phyloP scores from a whole-genome alignment of 306 rosid genomes.

The Carpinus fangiana region DNA sequence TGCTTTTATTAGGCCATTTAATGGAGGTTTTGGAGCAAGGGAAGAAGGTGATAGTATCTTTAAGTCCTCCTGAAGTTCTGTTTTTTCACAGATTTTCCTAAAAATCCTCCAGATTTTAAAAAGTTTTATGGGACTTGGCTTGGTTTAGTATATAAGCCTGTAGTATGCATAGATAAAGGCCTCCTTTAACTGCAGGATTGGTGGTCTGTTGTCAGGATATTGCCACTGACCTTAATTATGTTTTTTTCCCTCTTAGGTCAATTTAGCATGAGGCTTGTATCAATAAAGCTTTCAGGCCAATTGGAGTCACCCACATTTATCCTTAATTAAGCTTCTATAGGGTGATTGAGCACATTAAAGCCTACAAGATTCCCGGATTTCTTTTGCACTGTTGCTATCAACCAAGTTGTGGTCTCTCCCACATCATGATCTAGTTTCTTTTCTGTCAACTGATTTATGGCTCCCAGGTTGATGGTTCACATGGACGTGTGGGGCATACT shows the following conservation, averaged over 20 bases:
- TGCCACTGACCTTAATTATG: not conserved
- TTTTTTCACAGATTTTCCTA: not conserved
- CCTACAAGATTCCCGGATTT: not conserved
- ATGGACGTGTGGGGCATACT: not conserved
- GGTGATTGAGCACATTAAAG: not conserved
- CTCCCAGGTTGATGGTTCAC: not conserved
- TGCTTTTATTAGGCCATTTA: constrained; percentile 2
- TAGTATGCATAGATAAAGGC: not conserved
- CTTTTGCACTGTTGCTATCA: not conserved
- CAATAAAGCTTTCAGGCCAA: not conserved
- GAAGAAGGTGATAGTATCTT: not conserved
- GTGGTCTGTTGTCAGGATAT: not conserved
- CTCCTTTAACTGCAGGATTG: not conserved
- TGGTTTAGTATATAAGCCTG: not conserved
- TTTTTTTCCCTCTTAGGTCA: not conserved
- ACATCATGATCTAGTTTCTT: not conserved
- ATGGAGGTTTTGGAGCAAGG: not conserved
- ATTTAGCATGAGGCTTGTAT: not conserved
- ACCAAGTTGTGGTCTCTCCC: not conserved
- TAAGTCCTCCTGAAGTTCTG: not conserved
- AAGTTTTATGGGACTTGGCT: not conserved
- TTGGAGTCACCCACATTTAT: not conserved
- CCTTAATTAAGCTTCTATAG: not conserved
- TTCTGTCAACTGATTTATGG: not conserved
- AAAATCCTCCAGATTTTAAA: not conserved